These are phyloP conservation scores for Lepiota venenata DNA, from an alignment of 768 basidiomycete species.

Conservation along the genomic window DNA sequence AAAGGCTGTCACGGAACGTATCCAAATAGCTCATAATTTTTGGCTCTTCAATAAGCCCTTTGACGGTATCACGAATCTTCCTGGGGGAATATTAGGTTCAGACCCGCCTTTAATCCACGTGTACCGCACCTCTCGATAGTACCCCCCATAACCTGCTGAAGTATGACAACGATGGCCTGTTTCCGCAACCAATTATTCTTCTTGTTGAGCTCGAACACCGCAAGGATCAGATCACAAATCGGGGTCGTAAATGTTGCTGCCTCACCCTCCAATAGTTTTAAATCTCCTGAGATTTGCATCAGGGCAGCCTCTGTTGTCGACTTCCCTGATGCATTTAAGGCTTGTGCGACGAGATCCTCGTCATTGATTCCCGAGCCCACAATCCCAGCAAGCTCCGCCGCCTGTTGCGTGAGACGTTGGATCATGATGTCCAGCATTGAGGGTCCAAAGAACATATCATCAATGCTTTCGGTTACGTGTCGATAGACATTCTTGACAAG, in stretches of 20 bases:
- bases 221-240: constrained; percentile 90
- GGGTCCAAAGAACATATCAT: constrained; percentile 96
- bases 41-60: constrained; percentile 60
- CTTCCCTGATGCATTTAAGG: constrained; percentile 68
- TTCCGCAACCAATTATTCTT: constrained; percentile 95
- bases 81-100: constrained; percentile 35
- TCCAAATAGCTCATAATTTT: constrained; percentile 65
- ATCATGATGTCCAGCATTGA: constrained; percentile 97
- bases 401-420: constrained; percentile 84
- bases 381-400: constrained; percentile 84
- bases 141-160: constrained; percentile 93
- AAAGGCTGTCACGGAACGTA: constrained; percentile 70
- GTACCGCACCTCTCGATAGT: constrained; percentile 86
- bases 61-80: constrained; percentile 82
- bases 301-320: constrained; percentile 64
- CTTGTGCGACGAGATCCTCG: constrained; percentile 82
- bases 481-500: constrained; percentile 87
- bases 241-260: constrained; percentile 88
- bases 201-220: constrained; percentile 93
- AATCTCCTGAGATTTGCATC: constrained; percentile 69
- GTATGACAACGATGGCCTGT: constrained; percentile 93
- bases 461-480: constrained; percentile 90
- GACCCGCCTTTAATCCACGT: background rate
- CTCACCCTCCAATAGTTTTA: constrained; percentile 84
- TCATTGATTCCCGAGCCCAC: constrained; percentile 76